Evolutionary conservation across 768 basidiomycete species (phyloP), one percentile per base, ranked within the genome.

Genomic region (Suillus bovinus): DNA sequence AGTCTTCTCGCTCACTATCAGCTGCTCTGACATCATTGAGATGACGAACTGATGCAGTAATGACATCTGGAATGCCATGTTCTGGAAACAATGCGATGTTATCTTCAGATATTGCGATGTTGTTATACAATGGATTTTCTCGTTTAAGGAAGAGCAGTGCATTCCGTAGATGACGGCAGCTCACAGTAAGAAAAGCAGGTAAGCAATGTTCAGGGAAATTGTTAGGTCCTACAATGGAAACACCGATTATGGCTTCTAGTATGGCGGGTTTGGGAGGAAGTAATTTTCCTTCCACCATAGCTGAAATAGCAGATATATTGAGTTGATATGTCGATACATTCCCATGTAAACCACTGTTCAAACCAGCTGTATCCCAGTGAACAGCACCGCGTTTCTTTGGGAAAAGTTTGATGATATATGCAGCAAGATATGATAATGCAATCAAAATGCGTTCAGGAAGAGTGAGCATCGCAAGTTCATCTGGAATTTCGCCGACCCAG

Each of bases 281-380:
- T 11, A 44, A 13, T 8, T 22, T 8, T 0, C 42, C 42, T 22
- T 44, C 10, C 0, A 44, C 20, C 42, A 44, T 44, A 11, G 42
- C 42, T 11, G 42, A 4, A 11, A 44, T 13, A 0, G 67, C 73
- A 0, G 66, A 27, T 4, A 42, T 63, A 50, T 77, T 66, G 1
- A 77, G 63, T 1, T 69, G n/a, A 11, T 44, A 44, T 10, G 42
- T 22, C 1, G 42, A 44, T 10, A 54, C 52, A 20, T 54, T 54
- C 1, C 27, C 52, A 4, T 5, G 29, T 5, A 54, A 10, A 1
- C 52, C 27, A 6, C 52, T 54, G 34, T 54, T 54, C 6, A 54
- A 13, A 4, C 52, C 52, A 1, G 31, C 34, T 9, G 27, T 5
- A 16, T 54, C 27, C 52, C 52, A 54, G 10, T 54, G 22, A 20